Percentiles rank a stretch among this genome's conserved stretches.
phyloP scores from a whole-genome alignment of 2,329 filamentous ascomycete species.

The Ascochyta clinopodiicola region DNA sequence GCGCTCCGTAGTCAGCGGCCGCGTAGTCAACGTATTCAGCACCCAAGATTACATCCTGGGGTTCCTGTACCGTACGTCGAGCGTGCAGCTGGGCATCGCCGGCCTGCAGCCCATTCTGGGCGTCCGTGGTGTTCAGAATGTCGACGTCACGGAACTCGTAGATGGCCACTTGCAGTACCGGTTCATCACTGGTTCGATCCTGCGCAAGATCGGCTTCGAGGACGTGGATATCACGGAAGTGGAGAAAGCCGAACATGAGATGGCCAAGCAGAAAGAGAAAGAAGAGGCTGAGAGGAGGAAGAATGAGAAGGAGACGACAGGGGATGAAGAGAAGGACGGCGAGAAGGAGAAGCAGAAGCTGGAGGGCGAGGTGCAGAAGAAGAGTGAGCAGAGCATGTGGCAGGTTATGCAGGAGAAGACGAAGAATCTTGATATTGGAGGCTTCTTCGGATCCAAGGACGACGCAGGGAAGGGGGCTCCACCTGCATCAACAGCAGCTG shows the following conservation, averaged over 20 bases:
- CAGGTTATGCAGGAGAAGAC: constrained; percentile 53
- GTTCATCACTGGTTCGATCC: constrained; percentile 58
- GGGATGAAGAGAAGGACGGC: constrained; percentile 25
- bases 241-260: constrained; percentile 53
- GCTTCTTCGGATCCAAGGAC: constrained; percentile 15
- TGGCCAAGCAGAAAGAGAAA: constrained; percentile 53
- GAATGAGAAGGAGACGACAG: constrained; percentile 32
- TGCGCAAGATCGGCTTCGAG: constrained; percentile 61
- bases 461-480: not conserved
- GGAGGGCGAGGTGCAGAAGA: constrained; percentile 52
- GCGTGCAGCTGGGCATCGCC: constrained; percentile 81
- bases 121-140: constrained; percentile 69
- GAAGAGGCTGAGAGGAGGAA: constrained; percentile 48
- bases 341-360: constrained; percentile 47
- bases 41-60: constrained; percentile 86
- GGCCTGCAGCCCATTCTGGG: constrained; percentile 77
- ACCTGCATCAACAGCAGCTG: not conserved
- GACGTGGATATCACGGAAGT: constrained; percentile 58
- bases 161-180: constrained; percentile 60
- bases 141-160: constrained; percentile 60
- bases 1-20: constrained; percentile 78
- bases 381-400: constrained; percentile 54
- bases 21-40: constrained; percentile 87
- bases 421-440: constrained; percentile 31
- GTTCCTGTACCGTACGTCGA: constrained; percentile 85